Conservation (phyloP, 345 rosid species). For the Noccaea bulbosa region DNA sequence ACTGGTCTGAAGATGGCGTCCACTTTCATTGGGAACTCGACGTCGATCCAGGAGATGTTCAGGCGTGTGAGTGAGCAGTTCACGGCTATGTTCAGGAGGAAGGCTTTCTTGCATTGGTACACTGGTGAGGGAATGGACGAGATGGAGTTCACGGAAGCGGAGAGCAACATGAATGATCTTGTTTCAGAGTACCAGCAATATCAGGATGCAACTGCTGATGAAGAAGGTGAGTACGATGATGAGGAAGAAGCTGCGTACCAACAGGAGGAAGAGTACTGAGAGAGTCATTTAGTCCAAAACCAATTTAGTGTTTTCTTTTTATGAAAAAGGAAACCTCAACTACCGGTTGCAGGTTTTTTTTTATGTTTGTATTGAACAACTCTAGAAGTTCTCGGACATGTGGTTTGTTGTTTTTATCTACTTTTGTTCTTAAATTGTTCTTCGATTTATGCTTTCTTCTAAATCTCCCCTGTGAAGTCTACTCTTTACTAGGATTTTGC, state of each 20-base stretch:
- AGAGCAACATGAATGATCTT: constrained; percentile 46
- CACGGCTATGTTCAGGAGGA: constrained; percentile 45
- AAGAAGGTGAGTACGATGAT: constrained; percentile 38
- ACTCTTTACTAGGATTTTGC: no score
- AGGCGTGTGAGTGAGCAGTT: constrained; percentile 45
- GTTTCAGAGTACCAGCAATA: constrained; percentile 46
- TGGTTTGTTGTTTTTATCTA: no score
- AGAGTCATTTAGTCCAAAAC: no score
- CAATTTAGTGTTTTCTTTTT: no score
- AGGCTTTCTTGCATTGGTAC: constrained; percentile 45
- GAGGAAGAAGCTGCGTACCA: constrained; percentile 20
- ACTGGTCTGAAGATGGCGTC: constrained; percentile 39
- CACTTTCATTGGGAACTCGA: constrained; percentile 39
- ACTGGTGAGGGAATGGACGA: constrained; percentile 47
- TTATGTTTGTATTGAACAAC: no score
- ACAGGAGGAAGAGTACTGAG: no score
- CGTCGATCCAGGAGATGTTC: constrained; percentile 44
- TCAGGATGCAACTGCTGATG: constrained; percentile 45
- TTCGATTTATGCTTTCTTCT: no score
- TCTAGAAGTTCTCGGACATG: no score
- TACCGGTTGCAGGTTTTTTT: no score
- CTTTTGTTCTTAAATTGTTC: no score
- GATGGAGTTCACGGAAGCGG: constrained; percentile 44
- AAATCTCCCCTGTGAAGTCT: no score
- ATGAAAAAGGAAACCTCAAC: no score